These are phyloP conservation scores for Smittium culicis DNA, from an alignment of 371 early-diverging fungal species.

Conservation along the genomic window DNA sequence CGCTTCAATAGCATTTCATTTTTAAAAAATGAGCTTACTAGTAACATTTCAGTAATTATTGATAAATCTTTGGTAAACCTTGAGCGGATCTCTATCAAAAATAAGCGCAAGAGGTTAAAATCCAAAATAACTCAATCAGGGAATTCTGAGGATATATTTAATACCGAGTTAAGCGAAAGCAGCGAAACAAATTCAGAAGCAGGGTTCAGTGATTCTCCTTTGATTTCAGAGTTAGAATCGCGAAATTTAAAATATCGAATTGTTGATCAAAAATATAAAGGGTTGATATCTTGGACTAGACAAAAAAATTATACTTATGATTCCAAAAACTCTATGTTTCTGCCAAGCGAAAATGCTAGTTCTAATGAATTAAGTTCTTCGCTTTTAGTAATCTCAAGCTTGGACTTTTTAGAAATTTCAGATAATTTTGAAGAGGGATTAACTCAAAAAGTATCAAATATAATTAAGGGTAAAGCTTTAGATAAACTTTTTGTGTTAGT, in stretches of 20 bases:
- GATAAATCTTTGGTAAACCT: background rate
- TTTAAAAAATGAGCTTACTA: background rate
- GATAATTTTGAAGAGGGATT: background rate
- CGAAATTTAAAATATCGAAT: background rate
- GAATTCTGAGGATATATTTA: background rate
- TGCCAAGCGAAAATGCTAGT: background rate
- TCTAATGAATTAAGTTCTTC: background rate
- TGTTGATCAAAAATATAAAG: background rate
- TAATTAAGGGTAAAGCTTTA: background rate
- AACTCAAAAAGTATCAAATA: background rate
- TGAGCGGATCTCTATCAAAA: background rate
- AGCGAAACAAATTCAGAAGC: background rate
- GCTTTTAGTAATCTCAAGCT: background rate
- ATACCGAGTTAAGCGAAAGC: background rate
- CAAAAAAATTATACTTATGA: background rate
- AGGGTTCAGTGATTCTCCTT: background rate
- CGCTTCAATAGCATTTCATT: background rate
- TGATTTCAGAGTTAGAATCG: background rate
- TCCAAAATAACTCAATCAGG: background rate
- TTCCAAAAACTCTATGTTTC: background rate
- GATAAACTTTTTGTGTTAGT: background rate
- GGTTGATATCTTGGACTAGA: background rate
- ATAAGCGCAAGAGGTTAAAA: background rate
- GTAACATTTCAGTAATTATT: background rate
- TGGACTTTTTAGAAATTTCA: background rate